phyloP scores from a whole-genome alignment of 306 rosid species.

The Quercus rubra region DNA sequence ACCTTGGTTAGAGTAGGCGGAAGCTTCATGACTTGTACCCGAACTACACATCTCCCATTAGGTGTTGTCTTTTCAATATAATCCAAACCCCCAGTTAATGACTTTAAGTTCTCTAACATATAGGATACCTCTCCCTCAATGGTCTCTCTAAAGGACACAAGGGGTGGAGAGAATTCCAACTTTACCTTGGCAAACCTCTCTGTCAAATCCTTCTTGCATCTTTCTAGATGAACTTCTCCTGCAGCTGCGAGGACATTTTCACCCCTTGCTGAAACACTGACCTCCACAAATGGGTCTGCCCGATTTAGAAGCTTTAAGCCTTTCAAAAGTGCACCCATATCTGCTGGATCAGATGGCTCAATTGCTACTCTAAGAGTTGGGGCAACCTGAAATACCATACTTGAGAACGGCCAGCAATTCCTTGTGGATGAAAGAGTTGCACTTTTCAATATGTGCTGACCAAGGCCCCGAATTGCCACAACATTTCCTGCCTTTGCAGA shows the following conservation, averaged over 20 bases:
- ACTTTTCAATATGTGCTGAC: slow-evolving; percentile 81
- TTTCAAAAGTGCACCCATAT: slow-evolving; percentile 58
- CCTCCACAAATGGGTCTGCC: slow-evolving; percentile 93
- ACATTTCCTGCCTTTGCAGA: slow-evolving; percentile 74
- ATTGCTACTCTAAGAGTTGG: slow-evolving; percentile 85
- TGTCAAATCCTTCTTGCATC: slow-evolving; percentile 86
- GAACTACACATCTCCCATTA: slow-evolving; percentile 71
- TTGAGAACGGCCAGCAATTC: slow-evolving; percentile 92
- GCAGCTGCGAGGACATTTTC: slow-evolving; percentile 86
- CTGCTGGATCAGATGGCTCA: slow-evolving; percentile 90
- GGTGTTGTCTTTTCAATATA: slow-evolving; percentile 70
- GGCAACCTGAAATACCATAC: slow-evolving; percentile 80
- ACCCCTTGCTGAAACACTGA: slow-evolving; percentile 75
- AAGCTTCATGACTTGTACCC: slow-evolving; percentile 74
- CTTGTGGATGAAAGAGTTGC: slow-evolving; percentile 83
- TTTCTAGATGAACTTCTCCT: slow-evolving; percentile 92
- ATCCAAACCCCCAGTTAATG: slow-evolving; percentile 45
- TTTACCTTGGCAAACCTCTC: slow-evolving; percentile 86
- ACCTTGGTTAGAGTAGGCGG: slow-evolving; percentile 64
- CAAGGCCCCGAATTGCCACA: slow-evolving; percentile 92
- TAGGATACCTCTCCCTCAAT: slow-evolving; percentile 62
- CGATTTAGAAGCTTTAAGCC: slow-evolving; percentile 82
- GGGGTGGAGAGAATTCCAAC: slow-evolving; percentile 81
- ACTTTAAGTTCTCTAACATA: slow-evolving; percentile 55
- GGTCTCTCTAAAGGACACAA: slow-evolving; percentile 81